These are phyloP conservation scores for Leishmania guyanensis DNA, from an alignment of 208 protist genomes.

Conservation along the genomic window DNA sequence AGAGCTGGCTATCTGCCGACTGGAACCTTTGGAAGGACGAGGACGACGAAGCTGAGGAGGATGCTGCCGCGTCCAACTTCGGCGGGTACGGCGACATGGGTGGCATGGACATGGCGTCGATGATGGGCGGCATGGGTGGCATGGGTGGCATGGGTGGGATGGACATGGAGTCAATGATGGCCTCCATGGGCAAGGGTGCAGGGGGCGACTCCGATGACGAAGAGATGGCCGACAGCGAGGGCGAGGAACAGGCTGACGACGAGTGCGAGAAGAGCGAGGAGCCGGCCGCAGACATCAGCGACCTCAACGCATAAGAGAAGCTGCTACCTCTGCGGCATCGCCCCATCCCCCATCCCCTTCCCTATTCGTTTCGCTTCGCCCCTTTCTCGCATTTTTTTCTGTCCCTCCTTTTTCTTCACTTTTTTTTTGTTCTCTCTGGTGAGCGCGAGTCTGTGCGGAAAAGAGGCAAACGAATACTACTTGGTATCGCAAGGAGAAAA, in stretches of 20 bases:
- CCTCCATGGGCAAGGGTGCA: conserved; percentile 41
- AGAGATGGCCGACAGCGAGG: conserved; percentile 31
- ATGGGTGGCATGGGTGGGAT: conserved; percentile 40
- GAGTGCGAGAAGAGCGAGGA: conserved; percentile 23
- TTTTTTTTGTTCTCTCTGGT: background rate
- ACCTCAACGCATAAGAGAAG: conserved; percentile 50
- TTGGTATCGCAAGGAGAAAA: background rate
- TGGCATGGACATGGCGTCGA: conserved; percentile 45
- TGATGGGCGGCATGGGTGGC: conserved; percentile 60
- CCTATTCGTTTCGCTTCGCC: background rate
- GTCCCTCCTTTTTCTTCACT: background rate
- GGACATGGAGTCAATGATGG: conserved; percentile 68
- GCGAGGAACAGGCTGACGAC: conserved; percentile 12
- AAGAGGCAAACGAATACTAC: background rate
- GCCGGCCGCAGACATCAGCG: conserved; percentile 57
- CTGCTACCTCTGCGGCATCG: background rate
- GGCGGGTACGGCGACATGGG: conserved; percentile 86
- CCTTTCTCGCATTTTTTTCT: background rate
- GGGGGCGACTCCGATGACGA: conserved; percentile 57
- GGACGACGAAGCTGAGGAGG: conserved; percentile 81
- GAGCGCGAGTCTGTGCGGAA: background rate
- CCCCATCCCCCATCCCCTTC: background rate
- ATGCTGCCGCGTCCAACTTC: conserved; percentile 57
- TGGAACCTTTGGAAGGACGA: conserved; percentile 94
- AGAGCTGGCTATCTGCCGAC: conserved; percentile 86